Base-by-base conservation (phyloP, 2,329 filamentous ascomycete genomes). In the Pseudocercospora eumusae region DNA sequence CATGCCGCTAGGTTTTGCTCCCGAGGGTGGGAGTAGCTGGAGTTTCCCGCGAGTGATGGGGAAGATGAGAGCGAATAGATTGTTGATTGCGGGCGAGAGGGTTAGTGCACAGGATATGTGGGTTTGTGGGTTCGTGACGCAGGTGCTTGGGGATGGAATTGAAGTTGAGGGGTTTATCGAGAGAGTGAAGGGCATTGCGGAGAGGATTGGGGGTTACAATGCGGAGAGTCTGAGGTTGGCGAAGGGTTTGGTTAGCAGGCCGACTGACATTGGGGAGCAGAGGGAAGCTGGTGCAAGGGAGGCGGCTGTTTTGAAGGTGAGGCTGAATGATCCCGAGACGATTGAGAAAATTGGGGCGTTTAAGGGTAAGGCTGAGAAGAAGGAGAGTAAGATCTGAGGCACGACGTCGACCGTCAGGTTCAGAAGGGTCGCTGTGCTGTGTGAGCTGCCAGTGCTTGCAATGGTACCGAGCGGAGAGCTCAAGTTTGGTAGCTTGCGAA, bases 241-340 rank as follows among this genome's bases (percentile, higher is more conserved):
- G 13, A 50, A 50, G 15, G 56, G 21, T 21, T 21, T 58, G 1
- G 45, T 52, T 5, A 33, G 25, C 21, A 31, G 56, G 33, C 56
- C 56, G 56, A 58, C 21, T 18, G 28, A 49, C 23, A 10, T 58
- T 18, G 56, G 23, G 9, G 49, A 55, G 27, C 36, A 42, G 36
- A 27, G 45, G 21, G 49, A 55, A 28, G 36, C 58, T 21, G 49
- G 50, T 18, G 28, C 47, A 33, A 56, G 58, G 40, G 58, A 59
- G 44, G 56, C 27, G 45, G 36, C n/a, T 27, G 56, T 21, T 13
- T 36, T 60, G 50, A 55, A 36, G 52, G 58, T 60, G 36, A 60
- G 58, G 25, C 47, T 56, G 25, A 60, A 60, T 40, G 50, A 60
- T 49, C 50, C 58, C 1, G 52, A 60, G 40, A 60, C 50, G 33